Conservation (phyloP, 164 flowering plant species). For the Cinnamomum micranthum region DNA sequence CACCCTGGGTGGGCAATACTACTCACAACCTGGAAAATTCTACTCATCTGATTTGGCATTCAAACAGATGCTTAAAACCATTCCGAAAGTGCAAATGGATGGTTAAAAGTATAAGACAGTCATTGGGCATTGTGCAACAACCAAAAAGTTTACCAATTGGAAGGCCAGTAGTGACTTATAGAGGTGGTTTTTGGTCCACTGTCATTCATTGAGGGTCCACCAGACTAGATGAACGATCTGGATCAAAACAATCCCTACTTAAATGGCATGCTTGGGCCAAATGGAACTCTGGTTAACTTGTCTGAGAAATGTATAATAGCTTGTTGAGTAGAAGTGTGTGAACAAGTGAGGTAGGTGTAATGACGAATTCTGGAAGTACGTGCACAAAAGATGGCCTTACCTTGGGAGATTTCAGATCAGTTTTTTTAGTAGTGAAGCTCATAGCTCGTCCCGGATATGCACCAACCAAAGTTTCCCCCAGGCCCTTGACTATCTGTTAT, state of each 20-base stretch:
- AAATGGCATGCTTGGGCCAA: neutral
- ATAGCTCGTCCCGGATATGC: conserved; percentile 36
- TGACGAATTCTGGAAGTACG: neutral
- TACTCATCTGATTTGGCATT: too few relatives aligned
- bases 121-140: neutral
- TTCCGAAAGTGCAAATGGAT: too few relatives aligned
- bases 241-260: neutral
- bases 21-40: too few relatives aligned
- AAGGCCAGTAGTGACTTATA: neutral
- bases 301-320: neutral
- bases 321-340: neutral
- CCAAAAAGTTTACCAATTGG: neutral
- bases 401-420: conserved; percentile 20
- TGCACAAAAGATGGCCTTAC: conserved; percentile 14
- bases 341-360: neutral
- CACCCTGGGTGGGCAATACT: too few relatives aligned
- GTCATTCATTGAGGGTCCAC: neutral
- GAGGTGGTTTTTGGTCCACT: neutral
- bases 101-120: neutral
- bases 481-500: conserved; percentile 29
- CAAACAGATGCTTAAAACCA: too few relatives aligned
- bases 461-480: conserved; percentile 34
- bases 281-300: neutral
- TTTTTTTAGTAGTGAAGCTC: conserved; percentile 26
- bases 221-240: neutral